A percentile compares a stretch with the other conserved stretches of the same genome.
Evolutionary conservation across 176 grass and related monocot species (phyloP).

Genomic region (Paspalum vaginatum): DNA sequence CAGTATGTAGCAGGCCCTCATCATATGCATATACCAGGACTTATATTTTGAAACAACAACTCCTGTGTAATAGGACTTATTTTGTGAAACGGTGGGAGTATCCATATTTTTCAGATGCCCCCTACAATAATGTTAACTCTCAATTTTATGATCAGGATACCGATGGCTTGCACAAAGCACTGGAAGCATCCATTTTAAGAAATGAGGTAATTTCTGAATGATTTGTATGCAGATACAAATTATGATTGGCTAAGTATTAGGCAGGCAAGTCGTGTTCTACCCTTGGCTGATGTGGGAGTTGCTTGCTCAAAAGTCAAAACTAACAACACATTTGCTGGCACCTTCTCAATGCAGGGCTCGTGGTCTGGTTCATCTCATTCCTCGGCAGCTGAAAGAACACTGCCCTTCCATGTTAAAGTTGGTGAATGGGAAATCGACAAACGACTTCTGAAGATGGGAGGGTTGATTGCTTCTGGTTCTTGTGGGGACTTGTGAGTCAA

Average conservation of each 20-base stretch:
- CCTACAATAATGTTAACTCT: constrained; percentile 41
- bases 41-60: not conserved
- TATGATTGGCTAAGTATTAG: not conserved
- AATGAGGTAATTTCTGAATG: constrained; percentile 70
- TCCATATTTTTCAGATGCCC: constrained; percentile 4
- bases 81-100: not conserved
- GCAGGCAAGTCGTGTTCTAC: constrained; percentile 21
- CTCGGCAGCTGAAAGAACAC: constrained; percentile 83
- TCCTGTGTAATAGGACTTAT: not conserved
- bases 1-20: not conserved
- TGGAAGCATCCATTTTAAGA: constrained; percentile 88
- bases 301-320: constrained; percentile 29
- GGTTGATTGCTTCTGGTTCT: constrained; percentile 88
- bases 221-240: constrained; percentile 17
- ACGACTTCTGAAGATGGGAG: constrained; percentile 80
- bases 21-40: not conserved
- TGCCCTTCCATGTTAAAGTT: constrained; percentile 77
- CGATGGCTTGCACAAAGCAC: constrained; percentile 81
- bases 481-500: constrained; percentile 92
- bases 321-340: constrained; percentile 12
- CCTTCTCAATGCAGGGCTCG: constrained; percentile 70
- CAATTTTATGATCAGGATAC: constrained; percentile 67
- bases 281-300: constrained; percentile 21
- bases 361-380: constrained; percentile 99
- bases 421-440: constrained; percentile 95